Percentiles rank a stretch among this genome's conserved stretches.
phyloP scores from a whole-genome alignment of 768 basidiomycete genomes.

The Phylloporus sp. region DNA sequence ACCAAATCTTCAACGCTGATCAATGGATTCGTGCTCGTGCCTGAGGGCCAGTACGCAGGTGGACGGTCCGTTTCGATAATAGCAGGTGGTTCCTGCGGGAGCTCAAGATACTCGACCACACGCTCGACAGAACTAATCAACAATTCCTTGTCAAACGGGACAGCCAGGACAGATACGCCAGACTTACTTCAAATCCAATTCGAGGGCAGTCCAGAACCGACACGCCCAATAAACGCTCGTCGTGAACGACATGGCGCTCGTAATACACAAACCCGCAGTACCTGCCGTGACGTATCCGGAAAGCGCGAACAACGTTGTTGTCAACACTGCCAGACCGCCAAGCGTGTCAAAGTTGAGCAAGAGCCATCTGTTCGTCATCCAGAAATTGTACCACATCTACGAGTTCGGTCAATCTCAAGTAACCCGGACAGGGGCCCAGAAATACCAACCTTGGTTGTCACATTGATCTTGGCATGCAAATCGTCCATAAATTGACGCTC shows the following conservation, averaged over 20 bases:
- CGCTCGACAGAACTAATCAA: conserved; percentile 76
- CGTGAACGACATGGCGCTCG: conserved; percentile 66
- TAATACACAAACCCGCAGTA: conserved; percentile 69
- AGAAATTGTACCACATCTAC: conserved; percentile 79
- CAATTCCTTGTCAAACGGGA: conserved; percentile 4
- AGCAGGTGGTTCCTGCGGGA: conserved; percentile 83
- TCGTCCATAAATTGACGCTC: conserved; percentile 74
- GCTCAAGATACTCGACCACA: conserved; percentile 83
- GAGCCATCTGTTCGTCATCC: conserved; percentile 90
- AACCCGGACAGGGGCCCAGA: neutral
- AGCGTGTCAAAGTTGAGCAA: conserved; percentile 78
- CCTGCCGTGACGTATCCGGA: conserved; percentile 57
- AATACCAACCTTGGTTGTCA: conserved; percentile 62
- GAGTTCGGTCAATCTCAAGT: neutral
- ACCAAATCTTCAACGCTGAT: conserved; percentile 71
- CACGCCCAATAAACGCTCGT: conserved; percentile 49
- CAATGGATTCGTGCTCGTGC: conserved; percentile 52
- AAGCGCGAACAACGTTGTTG: conserved; percentile 75
- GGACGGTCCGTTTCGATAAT: conserved; percentile 70
- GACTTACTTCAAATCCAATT: conserved; percentile 71
- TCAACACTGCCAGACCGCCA: conserved; percentile 67
- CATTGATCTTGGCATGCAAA: conserved; percentile 69
- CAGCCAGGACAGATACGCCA: neutral
- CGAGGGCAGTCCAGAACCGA: conserved; percentile 52
- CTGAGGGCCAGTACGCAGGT: conserved; percentile 93